Conservation (phyloP, 768 basidiomycete genomes). For the Phylloporus rhodoxanthus region DNA sequence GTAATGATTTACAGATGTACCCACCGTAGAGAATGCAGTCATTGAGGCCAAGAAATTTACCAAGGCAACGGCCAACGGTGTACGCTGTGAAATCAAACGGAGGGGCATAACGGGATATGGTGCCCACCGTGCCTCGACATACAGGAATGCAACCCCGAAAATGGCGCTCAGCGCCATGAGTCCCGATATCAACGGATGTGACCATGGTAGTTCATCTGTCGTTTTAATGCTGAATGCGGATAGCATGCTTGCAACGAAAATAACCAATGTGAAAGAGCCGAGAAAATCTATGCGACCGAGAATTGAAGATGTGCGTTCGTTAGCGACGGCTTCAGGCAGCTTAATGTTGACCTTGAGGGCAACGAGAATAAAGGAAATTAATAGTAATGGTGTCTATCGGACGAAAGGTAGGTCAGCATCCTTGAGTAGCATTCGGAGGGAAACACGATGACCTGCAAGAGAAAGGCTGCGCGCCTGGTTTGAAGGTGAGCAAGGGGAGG, state of each 20-base stretch:
- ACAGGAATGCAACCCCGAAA: slow-evolving; percentile 55
- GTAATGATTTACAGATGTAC: slow-evolving; percentile 7
- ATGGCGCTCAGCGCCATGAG: slow-evolving; percentile 55
- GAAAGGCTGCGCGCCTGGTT: slow-evolving; percentile 77
- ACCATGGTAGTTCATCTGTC: slow-evolving; percentile 74
- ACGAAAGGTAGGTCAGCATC: slow-evolving; percentile 10
- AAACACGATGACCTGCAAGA: slow-evolving; percentile 58
- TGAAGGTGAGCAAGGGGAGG: slow-evolving; percentile 7
- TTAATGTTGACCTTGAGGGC: slow-evolving; percentile 72
- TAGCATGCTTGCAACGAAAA: slow-evolving; percentile 61
- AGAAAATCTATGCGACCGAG: slow-evolving; percentile 77
- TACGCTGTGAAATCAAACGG: slow-evolving; percentile 67
- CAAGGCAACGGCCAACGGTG: slow-evolving; percentile 74
- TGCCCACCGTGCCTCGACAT: slow-evolving; percentile 74
- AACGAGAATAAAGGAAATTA: slow-evolving; percentile 66
- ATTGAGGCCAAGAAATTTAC: slow-evolving; percentile 75
- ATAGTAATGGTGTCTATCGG: slow-evolving; percentile 66
- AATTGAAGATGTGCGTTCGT: slow-evolving; percentile 55
- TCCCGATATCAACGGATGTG: slow-evolving; percentile 63
- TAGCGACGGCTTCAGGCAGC: slow-evolving; percentile 61
- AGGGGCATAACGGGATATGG: slow-evolving; percentile 90
- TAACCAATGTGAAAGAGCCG: slow-evolving; percentile 77
- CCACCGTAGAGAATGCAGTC: slow-evolving; percentile 74
- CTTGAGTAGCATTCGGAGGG: background rate
- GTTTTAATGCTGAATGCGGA: slow-evolving; percentile 74